A percentile compares a stretch with the other conserved stretches of the same genome.
Conservation (phyloP, 2,329 filamentous ascomycete genomes). For the Proliferodiscus dingleyae region DNA sequence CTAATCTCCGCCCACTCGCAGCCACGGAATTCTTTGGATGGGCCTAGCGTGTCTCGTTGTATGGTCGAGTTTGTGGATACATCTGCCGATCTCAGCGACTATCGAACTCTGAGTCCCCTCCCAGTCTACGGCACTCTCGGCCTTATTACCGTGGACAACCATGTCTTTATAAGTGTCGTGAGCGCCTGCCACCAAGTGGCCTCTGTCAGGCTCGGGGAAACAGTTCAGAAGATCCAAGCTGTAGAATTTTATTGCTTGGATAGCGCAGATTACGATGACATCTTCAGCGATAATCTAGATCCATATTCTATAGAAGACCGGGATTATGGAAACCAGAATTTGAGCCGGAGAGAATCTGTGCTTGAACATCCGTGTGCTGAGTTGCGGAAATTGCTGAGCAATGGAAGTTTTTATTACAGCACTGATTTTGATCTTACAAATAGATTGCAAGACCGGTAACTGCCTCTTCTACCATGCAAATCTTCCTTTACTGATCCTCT, state of each 20-base stretch:
- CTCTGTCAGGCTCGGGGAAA: conserved; percentile 80
- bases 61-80: conserved; percentile 81
- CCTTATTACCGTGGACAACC: conserved; percentile 73
- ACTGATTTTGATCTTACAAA: conserved; percentile 97
- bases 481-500: conserved; percentile 15
- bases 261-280: conserved; percentile 77
- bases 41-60: conserved; percentile 42
- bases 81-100: conserved; percentile 66
- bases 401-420: conserved; percentile 96
- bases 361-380: conserved; percentile 87
- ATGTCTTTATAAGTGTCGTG: conserved; percentile 89
- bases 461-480: conserved; percentile 2
- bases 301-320: conserved; percentile 25
- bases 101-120: conserved; percentile 67
- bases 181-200: conserved; percentile 75
- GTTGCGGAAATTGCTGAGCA: conserved; percentile 84
- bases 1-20: conserved; percentile 48
- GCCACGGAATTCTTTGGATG: conserved; percentile 33
- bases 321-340: conserved; percentile 47
- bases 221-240: conserved; percentile 76
- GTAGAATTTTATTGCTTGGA: conserved; percentile 95
- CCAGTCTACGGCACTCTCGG: conserved; percentile 83
- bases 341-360: conserved; percentile 56
- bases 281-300: conserved; percentile 47
- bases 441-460: conserved; percentile 78